Evolutionary conservation across 352 stramenopile species (phyloP), one percentile per base, ranked within the genome.

Genomic region (Peronospora belbahrii): DNA sequence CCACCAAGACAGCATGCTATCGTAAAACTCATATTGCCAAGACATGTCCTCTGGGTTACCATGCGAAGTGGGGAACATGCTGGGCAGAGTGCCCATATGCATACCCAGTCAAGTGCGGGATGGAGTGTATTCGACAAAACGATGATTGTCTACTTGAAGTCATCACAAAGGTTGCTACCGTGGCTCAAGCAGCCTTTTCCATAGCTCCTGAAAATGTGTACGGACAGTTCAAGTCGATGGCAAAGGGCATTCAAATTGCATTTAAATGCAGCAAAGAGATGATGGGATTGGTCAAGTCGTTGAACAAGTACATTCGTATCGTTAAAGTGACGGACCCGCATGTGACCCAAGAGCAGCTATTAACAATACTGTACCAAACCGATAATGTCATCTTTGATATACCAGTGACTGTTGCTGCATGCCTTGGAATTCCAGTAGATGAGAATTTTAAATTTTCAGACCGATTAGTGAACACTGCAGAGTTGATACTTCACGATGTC

Each of bases 321-420:
- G 41, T 75, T n/a, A n/a, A 71, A 48, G 64, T 54, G 14, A 48
- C 20, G 1, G 33, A 66, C 22, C 56, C 64, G 5, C 23, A 67
- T 17, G 64, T 48, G 15, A 57, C 60, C 3, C 18, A 68, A 38
- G 60, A 77, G 13, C 36, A 76, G 48, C 18, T 81, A 14, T 24
- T 70, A 5, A 52, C 52, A 11, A 40, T 72, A 36, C 34, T 84
- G 10, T 68, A 68, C 22, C 63, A 84, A 25, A 67, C 56, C 3
- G 63, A 80, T 44, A 59, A 79, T 4, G 63, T 66, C 1, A 52
- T 69, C 4, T 60, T 70, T 35, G 69, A 83, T 19, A 50, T 84
- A 7, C 72, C 72, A 0, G 42, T 70, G 6, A 66, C 64, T 15
- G 59, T 84, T 27, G 42, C 57, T 9, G 57, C 55, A 2, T 84